Conservation (phyloP, 345 rosid genomes). For the Gossypium mustelinum region DNA sequence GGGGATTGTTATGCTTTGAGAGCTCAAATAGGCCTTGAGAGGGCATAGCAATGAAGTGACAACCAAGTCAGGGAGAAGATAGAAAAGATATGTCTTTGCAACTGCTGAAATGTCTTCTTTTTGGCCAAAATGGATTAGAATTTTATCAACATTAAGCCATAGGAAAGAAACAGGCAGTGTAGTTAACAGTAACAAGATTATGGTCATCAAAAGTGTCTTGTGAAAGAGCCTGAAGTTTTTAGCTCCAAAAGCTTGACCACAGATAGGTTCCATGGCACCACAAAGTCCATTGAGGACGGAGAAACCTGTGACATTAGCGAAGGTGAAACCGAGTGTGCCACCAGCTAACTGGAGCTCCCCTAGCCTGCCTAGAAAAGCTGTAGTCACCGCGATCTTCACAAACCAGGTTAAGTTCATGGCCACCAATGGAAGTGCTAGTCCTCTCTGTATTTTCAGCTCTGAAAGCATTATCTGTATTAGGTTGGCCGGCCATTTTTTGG, state of each 20-base stretch:
- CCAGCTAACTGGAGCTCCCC: slow-evolving; percentile 81
- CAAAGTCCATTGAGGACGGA: slow-evolving; percentile 78
- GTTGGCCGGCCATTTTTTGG: slow-evolving; percentile 29
- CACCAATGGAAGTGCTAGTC: slow-evolving; percentile 52
- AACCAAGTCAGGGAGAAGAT: slow-evolving; percentile 73
- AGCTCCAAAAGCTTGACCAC: slow-evolving; percentile 93
- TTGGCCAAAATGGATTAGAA: slow-evolving; percentile 62
- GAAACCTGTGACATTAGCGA: slow-evolving; percentile 86
- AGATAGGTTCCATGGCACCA: slow-evolving; percentile 87
- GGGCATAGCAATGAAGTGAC: slow-evolving; percentile 69
- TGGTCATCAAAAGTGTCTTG: slow-evolving; percentile 70
- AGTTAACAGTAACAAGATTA: slow-evolving; percentile 41
- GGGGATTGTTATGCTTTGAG: slow-evolving; percentile 73
- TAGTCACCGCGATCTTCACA: slow-evolving; percentile 66
- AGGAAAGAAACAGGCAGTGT: slow-evolving; percentile 57
- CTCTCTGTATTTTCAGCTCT: slow-evolving; percentile 56
- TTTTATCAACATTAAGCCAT: slow-evolving; percentile 73
- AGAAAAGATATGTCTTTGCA: slow-evolving; percentile 61
- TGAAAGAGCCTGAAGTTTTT: slow-evolving; percentile 75
- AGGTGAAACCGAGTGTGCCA: slow-evolving; percentile 76
- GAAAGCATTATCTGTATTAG: slow-evolving; percentile 24
- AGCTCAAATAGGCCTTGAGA: slow-evolving; percentile 71
- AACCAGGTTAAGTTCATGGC: slow-evolving; percentile 86
- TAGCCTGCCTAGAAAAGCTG: slow-evolving; percentile 70
- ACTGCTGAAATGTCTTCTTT: slow-evolving; percentile 52